Evolutionary conservation across 2,329 filamentous ascomycete species (phyloP), one percentile per base, ranked within the genome.

Genomic region (Aspergillus neoniger): DNA sequence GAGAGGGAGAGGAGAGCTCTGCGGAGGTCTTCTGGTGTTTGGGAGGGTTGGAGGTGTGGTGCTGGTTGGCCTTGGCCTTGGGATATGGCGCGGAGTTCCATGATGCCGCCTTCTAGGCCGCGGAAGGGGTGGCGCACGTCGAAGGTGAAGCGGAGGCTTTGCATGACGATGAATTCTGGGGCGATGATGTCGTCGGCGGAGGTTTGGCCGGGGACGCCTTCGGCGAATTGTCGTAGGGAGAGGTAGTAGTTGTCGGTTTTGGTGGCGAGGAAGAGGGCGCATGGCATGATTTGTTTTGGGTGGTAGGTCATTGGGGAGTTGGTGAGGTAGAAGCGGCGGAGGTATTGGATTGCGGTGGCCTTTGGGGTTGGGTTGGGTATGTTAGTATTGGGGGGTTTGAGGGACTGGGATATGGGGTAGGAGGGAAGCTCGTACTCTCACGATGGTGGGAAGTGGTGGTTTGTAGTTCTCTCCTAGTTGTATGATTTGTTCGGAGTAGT

Each of bases 301-400:
- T 94, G 91, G 74, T 99, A 98, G 30, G 93, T 96, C 91, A 98
- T 96, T 71, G 93, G 87, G 43, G 91, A 96, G 78, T 98, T 96
- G 71, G 91, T 94, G 39, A 96, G 85, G 80, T 98, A 99, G 83
- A 99, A 98, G 60, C 95, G 90, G 58, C 91, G 90, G 62, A 99
- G 85, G 74, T 96, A 97, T 72, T 96, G 88, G 63, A 94, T 90
- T 3, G 92, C 91, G 6, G 93, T 96, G 25, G 90, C 88, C 83
- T 87, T 55, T 36, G 32, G 38, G 32, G 19, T 50, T 28, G 39
- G 36, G 55, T 14, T 28, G 36, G 36, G 52, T 14, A 59, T 41
- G 36, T n/a, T 10, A 28, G 36, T 5, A 14, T 30, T 30, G 17
- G 12, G 17, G 14, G 14, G 19, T 48, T n/a, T 43, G 39, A 7